Conservation (phyloP, 225 moss, liverwort and hornwort genomes). For the Thuidium tamariscinum region DNA sequence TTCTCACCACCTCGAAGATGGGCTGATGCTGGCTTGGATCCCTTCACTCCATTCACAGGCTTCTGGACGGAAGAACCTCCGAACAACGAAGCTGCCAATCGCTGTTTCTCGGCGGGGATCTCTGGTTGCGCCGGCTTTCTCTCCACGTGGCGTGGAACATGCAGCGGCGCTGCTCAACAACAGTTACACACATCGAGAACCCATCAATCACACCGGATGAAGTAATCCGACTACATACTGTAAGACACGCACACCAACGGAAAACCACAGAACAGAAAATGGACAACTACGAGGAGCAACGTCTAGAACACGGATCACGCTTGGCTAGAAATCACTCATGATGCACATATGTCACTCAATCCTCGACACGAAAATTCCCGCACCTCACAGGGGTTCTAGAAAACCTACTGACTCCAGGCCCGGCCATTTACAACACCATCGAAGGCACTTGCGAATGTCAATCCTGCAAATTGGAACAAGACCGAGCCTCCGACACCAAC, state of each 20-base stretch:
- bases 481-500: background rate
- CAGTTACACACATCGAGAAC: background rate
- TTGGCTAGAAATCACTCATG: background rate
- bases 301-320: too few species aligned
- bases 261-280: background rate
- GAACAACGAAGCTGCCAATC: conserved; percentile 74
- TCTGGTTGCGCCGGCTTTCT: conserved; percentile 17
- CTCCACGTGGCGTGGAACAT: conserved; percentile 9
- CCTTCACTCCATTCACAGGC: conserved; percentile 11
- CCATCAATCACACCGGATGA: background rate
- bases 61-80: conserved; percentile 29
- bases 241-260: background rate
- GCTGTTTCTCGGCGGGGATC: conserved; percentile 66
- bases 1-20: conserved; percentile 13
- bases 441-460: background rate
- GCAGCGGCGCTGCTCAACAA: conserved; percentile 4
- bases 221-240: background rate
- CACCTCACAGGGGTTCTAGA: background rate
- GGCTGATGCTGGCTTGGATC: conserved; percentile 9
- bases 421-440: background rate
- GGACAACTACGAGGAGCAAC: background rate
- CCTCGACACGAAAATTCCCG: too few species aligned
- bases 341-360: background rate
- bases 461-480: background rate
- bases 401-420: background rate